Percentiles rank a stretch among this genome's conserved stretches.
Conservation (phyloP, 1,139 yeast genomes). For the Yamadazyma diddensiae region DNA sequence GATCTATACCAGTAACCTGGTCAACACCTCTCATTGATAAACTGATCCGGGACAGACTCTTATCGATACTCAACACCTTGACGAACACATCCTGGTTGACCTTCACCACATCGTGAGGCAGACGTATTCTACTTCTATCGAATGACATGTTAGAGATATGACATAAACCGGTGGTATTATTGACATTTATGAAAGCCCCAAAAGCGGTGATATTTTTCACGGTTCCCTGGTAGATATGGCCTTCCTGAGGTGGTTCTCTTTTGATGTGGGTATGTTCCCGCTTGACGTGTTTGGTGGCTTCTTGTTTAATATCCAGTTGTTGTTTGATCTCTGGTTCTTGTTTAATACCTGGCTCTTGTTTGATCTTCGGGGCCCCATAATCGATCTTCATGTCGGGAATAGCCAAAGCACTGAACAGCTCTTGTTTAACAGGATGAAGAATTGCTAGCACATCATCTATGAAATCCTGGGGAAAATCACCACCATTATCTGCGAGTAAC, state of each 20-base stretch:
- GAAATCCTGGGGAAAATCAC: slow-evolving; percentile 49
- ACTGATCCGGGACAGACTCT: slow-evolving; percentile 40
- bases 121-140: slow-evolving; percentile 44
- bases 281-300: background rate
- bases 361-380: slow-evolving; percentile 3
- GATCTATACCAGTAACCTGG: slow-evolving; percentile 61
- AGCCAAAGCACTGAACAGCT: slow-evolving; percentile 14
- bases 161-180: slow-evolving; percentile 53
- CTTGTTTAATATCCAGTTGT: background rate
- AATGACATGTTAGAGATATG: slow-evolving; percentile 70
- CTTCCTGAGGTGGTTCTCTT: slow-evolving; percentile 16
- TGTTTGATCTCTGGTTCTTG: slow-evolving; percentile 6
- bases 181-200: slow-evolving; percentile 70
- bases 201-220: slow-evolving; percentile 60
- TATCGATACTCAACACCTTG: slow-evolving; percentile 49
- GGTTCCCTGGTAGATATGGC: slow-evolving; percentile 54
- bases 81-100: slow-evolving; percentile 65
- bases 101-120: slow-evolving; percentile 58
- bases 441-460: slow-evolving; percentile 28
- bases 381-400: slow-evolving; percentile 17
- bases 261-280: too few species aligned
- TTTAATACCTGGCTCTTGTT: slow-evolving; percentile 2
- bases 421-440: slow-evolving; percentile 17
- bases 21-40: slow-evolving; percentile 75
- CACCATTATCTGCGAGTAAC: slow-evolving; percentile 53